Evolutionary conservation across 2,329 filamentous ascomycete genomes (phyloP).

Genomic region (Talaromyces verruculosus): DNA sequence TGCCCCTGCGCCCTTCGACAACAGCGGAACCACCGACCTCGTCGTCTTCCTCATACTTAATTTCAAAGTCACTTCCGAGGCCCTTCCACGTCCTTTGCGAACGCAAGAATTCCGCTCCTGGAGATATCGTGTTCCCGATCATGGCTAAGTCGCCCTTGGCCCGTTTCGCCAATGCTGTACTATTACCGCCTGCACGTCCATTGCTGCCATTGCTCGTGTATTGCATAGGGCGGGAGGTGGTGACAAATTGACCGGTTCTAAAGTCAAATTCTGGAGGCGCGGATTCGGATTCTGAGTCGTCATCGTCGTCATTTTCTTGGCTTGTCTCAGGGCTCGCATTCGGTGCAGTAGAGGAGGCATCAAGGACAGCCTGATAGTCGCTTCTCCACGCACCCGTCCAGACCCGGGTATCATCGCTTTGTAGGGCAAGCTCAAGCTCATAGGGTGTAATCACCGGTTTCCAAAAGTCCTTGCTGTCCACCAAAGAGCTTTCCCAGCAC

Average conservation of each 20-base stretch:
- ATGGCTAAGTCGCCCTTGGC: slow-evolving; percentile 71
- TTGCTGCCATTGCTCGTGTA: slow-evolving; percentile 35
- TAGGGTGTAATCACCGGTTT: slow-evolving; percentile 91
- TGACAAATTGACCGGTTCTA: slow-evolving; percentile 78
- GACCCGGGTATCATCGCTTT: slow-evolving; percentile 70
- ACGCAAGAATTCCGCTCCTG: slow-evolving; percentile 82
- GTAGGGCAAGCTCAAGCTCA: slow-evolving; percentile 77
- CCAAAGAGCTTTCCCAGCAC: slow-evolving; percentile 93
- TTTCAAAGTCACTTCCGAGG: slow-evolving; percentile 78
- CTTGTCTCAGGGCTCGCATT: slow-evolving; percentile 31
- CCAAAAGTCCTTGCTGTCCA: slow-evolving; percentile 88
- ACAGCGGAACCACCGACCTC: slow-evolving; percentile 61
- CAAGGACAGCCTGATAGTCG: slow-evolving; percentile 71
- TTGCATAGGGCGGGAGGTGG: slow-evolving; percentile 60
- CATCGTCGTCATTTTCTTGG: slow-evolving; percentile 29
- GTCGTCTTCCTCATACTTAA: slow-evolving; percentile 59
- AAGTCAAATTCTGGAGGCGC: slow-evolving; percentile 87
- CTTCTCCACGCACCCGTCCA: slow-evolving; percentile 91
- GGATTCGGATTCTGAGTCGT: slow-evolving; percentile 68
- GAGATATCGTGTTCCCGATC: slow-evolving; percentile 83
- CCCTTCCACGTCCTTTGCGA: slow-evolving; percentile 88
- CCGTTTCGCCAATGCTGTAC: slow-evolving; percentile 61
- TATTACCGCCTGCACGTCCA: slow-evolving; percentile 28
- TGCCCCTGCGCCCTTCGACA: slow-evolving; percentile 81
- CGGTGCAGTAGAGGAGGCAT: slow-evolving; percentile 30